A percentile compares a stretch with the other conserved stretches of the same genome.
Conservation (phyloP, 192 early-diverging fungal genomes). For the Haplosporangium gracile region DNA sequence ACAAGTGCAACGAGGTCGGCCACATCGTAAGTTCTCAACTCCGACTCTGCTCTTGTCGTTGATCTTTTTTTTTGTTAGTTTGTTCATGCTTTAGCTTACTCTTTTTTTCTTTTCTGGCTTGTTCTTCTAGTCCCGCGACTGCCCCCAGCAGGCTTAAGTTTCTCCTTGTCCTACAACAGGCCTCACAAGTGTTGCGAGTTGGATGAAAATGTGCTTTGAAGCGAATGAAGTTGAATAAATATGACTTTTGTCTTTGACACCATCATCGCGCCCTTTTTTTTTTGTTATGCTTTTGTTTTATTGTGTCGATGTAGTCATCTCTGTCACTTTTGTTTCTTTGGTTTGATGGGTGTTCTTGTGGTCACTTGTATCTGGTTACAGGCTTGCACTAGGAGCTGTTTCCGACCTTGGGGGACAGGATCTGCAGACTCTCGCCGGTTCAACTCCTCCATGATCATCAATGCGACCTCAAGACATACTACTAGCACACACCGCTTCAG, state of each 20-base stretch:
- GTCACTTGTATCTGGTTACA: slow-evolving; percentile 10
- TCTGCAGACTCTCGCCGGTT: slow-evolving; percentile 3
- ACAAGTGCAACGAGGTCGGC: slow-evolving; percentile 68
- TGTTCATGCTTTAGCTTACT: background rate
- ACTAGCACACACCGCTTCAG: background rate
- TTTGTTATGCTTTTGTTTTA: background rate
- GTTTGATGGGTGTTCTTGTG: background rate
- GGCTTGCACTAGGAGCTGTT: background rate
- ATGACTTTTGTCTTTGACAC: slow-evolving; percentile 1
- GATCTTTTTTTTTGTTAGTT: background rate
- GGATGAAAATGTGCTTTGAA: slow-evolving; percentile 28
- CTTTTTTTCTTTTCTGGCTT: background rate
- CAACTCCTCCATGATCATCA: slow-evolving; percentile 5
- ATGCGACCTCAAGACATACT: background rate
- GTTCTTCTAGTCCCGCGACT: slow-evolving; percentile 42
- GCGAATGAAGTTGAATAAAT: slow-evolving; percentile 8
- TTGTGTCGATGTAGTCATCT: background rate
- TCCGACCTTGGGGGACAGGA: background rate
- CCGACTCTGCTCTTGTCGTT: background rate
- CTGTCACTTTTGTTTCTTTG: slow-evolving; percentile 7
- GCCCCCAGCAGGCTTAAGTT: slow-evolving; percentile 54
- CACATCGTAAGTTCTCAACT: slow-evolving; percentile 56
- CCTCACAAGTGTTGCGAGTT: slow-evolving; percentile 55
- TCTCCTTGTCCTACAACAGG: slow-evolving; percentile 14
- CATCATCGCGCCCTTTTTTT: background rate